phyloP scores from a whole-genome alignment of 768 basidiomycete genomes.

The Clitopilus passeckerianus region DNA sequence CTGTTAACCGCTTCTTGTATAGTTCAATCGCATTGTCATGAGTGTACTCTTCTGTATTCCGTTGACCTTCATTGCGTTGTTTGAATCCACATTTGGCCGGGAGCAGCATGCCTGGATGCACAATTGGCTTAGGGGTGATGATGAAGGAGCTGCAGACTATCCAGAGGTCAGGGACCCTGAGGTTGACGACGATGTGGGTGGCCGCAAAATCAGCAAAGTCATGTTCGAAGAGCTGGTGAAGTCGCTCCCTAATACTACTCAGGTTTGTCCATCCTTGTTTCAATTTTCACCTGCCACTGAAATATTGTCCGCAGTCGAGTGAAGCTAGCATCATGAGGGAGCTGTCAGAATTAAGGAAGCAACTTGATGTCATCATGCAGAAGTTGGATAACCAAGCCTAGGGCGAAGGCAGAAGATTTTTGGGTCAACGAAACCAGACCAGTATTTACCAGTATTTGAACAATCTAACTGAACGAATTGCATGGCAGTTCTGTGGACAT shows the following conservation, averaged over 20 bases:
- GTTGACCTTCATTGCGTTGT: conserved; percentile 66
- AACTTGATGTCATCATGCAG: conserved; percentile 31
- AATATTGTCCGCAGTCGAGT: conserved; percentile 46
- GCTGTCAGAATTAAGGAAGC: conserved; percentile 48
- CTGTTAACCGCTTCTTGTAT: conserved; percentile 1
- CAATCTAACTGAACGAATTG: too few relatives aligned
- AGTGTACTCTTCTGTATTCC: conserved; percentile 76
- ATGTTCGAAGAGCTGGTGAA: conserved; percentile 66
- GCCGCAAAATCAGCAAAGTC: conserved; percentile 64
- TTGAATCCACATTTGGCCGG: conserved; percentile 54
- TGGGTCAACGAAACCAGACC: not conserved
- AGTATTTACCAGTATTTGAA: too few relatives aligned
- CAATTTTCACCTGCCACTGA: conserved; percentile 1
- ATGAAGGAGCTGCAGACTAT: conserved; percentile 54
- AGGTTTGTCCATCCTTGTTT: conserved; percentile 39
- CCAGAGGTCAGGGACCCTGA: conserved; percentile 54
- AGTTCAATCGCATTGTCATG: conserved; percentile 84
- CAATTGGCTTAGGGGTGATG: conserved; percentile 57
- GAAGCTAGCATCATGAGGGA: conserved; percentile 66
- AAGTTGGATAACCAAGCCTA: conserved; percentile 25
- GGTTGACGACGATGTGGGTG: conserved; percentile 52
- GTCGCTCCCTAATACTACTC: conserved; percentile 66
- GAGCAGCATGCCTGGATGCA: conserved; percentile 58
- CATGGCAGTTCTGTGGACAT: not conserved
- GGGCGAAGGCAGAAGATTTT: not conserved